Base-by-base conservation (phyloP, 306 rosid species). In the Lagenaria siceraria region DNA sequence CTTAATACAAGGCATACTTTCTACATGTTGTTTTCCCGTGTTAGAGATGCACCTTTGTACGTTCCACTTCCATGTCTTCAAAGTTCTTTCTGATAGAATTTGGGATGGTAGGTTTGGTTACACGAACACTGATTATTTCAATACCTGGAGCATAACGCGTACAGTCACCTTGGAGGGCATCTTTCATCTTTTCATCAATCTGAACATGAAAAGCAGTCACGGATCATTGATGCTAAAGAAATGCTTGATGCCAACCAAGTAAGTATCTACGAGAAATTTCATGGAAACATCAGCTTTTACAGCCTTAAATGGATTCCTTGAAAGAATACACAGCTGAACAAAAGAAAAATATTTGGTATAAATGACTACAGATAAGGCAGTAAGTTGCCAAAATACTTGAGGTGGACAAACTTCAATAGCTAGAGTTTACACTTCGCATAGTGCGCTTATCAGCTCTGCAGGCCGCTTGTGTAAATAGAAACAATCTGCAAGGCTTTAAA, bases 181-280 rank as follows among this genome's bases (percentile, higher is more conserved):
- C 97, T 87, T 92, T 92, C 98, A 95, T 95, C 84, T 80, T 88
- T 81, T 95, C 98, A 77, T 89, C 99, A 82, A 95, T 95, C 99
- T 95, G 86, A 83, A 78, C 21, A 63, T 27, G 53, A 64, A 42
- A 60, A 77, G 21, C 10, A 62, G 35, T 62, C 59, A 48, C 10
- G 1, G 27, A 29, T 60, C 14, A 77, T 59, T 24, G 27, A 62
- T 62, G 15, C 12, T 35, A 33, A 71, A 78, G 59, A 27, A 21
- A 77, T 40, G 53, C 61, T 66, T 78, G 29, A 56, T 51, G 31
- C 14, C 15, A 46, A 49, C 36, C 27, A 9, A 46, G 51, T 51
- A 69, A 51, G 77, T 15, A 73, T 73, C 46, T 73, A 73, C 38
- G 60, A 72, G 10, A 51, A 72, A 18, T 73, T 24, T 49, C 58